Evolutionary conservation across 2,329 filamentous ascomycete species (phyloP), one percentile per base, ranked within the genome.

Genomic region (Diaporthe sp.): DNA sequence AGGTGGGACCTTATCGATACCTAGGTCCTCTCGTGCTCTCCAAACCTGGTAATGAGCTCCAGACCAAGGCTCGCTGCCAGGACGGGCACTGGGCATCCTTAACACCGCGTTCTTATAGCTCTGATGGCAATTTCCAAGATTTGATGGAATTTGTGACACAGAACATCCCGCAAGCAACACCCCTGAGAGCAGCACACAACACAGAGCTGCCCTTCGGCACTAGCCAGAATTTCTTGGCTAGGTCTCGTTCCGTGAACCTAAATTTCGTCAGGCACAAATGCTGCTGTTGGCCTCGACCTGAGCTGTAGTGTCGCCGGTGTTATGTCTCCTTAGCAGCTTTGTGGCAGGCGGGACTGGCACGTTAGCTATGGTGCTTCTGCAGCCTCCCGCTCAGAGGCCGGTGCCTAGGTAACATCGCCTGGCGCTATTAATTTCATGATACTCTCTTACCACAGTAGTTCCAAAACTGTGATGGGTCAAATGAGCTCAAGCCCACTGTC

Each of bases 1-100:
- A 67, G 61, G 61, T 67, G 61, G 61, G 33, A 38, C 45, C 61
- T 67, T 67, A 52, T 52, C 61, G 61, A 67, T 67, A 52, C 61
- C n/a, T n/a, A n/a, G n/a, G n/a, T n/a, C n/a, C n/a, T n/a, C n/a
- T n/a, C n/a, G n/a, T n/a, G n/a, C n/a, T 9, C 4, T 67, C 61
- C 61, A 13, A 67, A 38, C 61, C 61, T 52, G 61, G 61, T n/a
- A 38, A 12, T 15, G 45, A 67, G 42, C 30, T 52, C 40, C 40
- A 64, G 25, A 40, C 35, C 58, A 64, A 64, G 58, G 58, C 25
- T 64, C 35, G n/a, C n/a, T n/a, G n/a, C n/a, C n/a, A n/a, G n/a
- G n/a, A n/a, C 15, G 30, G 4, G 19, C 33, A 19, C 13, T 19
- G 54, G 15, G 40, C 40, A n/a, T n/a, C 38, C 61, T 52, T 67